Base-by-base conservation (phyloP, 2,329 filamentous ascomycete species). In the Pseudocercospora pini-densiflorae region DNA sequence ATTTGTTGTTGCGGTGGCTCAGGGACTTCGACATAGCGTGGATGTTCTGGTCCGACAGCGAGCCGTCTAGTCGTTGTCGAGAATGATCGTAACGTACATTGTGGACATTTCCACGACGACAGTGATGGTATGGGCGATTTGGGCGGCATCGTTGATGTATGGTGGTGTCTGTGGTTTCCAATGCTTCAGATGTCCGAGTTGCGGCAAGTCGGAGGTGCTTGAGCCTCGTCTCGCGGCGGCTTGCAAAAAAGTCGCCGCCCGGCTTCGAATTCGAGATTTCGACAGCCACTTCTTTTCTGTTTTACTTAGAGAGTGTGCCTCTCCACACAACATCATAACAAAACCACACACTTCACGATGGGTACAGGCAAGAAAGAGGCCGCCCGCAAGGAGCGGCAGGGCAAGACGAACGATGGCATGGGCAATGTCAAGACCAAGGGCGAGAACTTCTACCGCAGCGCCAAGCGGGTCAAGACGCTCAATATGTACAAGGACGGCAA, bases 371-470 rank as follows among this genome's bases (percentile, higher is more conserved):
- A 98, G 86, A 97, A 97, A 82, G 94, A 98, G 82, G 89, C 89
- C 71, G 87, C 84, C 79, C 90, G 94, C 82, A 91, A 91, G 79
- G 87, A 86, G 83, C 91, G 93, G 79, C 89, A 97, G 86, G 93
- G 92, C 73, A 94, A 94, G 83, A 87, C 87, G 59, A 87, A 88
- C 72, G 91, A 95, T 88, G 93, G 93, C 79, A 93, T 97, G 88
- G 89, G 83, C 75, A 98, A 98, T 83, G 92, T 98, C 77, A 92
- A 90, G 76, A 86, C 89, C 74, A 99, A 99, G 84, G 95, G 95
- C 82, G 94, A 98, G 86, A 98, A 98, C 85, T 99, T 98, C 84
- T 98, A 98, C 84, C 89, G 85, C 74, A 80, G 81, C 84, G 92
- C 92, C 74, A 97, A 97, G 83, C 93, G 93, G 82, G 87, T 97